These are phyloP conservation scores for Exophiala viscosa DNA, from an alignment of 2,329 filamentous ascomycete genomes.

Conservation along the genomic window DNA sequence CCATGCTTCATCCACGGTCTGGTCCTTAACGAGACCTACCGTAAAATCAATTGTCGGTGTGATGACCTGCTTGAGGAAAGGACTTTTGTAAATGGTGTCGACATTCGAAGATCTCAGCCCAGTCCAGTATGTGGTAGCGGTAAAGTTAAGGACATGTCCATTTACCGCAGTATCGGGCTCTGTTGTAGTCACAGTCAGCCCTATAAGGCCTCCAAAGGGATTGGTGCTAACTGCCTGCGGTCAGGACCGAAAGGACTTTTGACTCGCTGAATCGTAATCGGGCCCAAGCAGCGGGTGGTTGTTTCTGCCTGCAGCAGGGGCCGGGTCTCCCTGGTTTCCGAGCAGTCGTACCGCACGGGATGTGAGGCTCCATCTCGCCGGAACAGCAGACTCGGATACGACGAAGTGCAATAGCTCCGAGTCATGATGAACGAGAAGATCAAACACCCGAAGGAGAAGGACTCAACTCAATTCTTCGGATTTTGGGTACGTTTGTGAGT, in stretches of 20 bases:
- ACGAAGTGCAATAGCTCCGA: too few species aligned
- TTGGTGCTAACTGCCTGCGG: not conserved
- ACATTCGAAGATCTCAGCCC: not conserved
- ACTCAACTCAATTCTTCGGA: too few species aligned
- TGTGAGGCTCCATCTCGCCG: too few species aligned
- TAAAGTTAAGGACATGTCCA: not conserved
- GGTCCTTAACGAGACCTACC: not conserved
- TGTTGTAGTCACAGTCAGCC: constrained; percentile 1
- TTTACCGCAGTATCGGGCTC: too few species aligned
- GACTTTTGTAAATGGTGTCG: not conserved
- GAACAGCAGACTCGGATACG: too few species aligned
- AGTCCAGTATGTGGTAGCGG: not conserved
- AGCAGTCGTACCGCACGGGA: too few species aligned
- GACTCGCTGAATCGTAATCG: constrained; percentile 20
- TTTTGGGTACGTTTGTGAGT: too few species aligned
- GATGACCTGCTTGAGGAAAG: too few species aligned
- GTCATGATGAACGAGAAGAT: too few species aligned
- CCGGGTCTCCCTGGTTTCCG: too few species aligned
- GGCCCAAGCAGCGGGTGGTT: not conserved
- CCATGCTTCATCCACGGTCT: too few species aligned
- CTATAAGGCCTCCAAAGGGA: constrained; percentile 2
- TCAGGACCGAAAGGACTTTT: not conserved
- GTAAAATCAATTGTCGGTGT: not conserved
- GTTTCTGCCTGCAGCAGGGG: constrained; percentile 6
- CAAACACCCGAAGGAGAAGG: too few species aligned